Evolutionary conservation across 352 stramenopile genomes (phyloP), one percentile per base, ranked within the genome.

Genomic region (Phytophthora fragariae): DNA sequence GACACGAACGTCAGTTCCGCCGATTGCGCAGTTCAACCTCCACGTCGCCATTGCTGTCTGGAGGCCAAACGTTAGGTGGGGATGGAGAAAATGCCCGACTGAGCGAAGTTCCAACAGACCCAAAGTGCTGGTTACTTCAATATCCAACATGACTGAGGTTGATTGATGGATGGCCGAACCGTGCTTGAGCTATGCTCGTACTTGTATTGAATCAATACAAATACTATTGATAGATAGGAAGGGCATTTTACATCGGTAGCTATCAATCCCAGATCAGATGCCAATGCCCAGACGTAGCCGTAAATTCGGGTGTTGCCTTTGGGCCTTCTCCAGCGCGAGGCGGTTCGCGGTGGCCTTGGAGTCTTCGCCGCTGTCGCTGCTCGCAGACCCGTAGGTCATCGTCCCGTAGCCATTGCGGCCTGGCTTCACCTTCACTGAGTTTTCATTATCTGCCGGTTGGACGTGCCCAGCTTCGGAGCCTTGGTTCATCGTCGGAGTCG

Each of bases 321-420:
- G 64, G 49, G 72, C 72, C 29, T 67, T 47, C 46, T 72, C 71
- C 12, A 80, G 33, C 17, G 65, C 62, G n/a, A 69, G 57, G 5
- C 68, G 75, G 19, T 76, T 67, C 12, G 75, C 65, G 19, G 56
- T 57, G 19, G 57, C 41, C 37, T 68, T 31, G 5, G 63, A 65
- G 65, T 19, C 62, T 46, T 72, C 56, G 24, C 33, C 58, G 6
- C 53, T 65, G 55, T 73, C 50, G 14, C 44, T 63, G 24, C 62
- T 73, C 3, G 57, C 53, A 27, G 65, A 71, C 10, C 57, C 62
- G 60, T 78, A 85, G n/a, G 75, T 69, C 31, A 85, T 69, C 10
- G 57, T 74, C 0, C 78, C 78, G 53, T 76, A 81, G 37, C 76
- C 78, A 37, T 85, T 83, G 12, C 57, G 72, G 5, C 73, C 72